Percentiles rank a stretch among this genome's conserved stretches.
phyloP scores from a whole-genome alignment of 176 grass and related monocot species.

The Oryza punctata region DNA sequence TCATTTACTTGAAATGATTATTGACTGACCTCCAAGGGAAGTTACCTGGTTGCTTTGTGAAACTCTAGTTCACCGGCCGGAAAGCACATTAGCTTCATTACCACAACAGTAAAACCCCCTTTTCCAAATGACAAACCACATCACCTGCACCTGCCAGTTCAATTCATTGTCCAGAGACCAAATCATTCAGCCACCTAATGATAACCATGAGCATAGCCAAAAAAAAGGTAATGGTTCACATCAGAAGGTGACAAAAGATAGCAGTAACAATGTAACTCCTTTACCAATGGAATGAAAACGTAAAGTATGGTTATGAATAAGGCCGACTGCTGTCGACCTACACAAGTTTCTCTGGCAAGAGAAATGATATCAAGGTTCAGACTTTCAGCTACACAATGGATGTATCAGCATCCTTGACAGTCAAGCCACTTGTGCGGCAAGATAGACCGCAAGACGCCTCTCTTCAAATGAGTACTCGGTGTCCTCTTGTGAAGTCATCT shows the following conservation, averaged over 20 bases:
- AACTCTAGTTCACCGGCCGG: neutral
- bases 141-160: neutral
- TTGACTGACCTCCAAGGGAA: neutral
- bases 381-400: constrained; percentile 14
- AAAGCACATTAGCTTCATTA: neutral
- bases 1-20: neutral
- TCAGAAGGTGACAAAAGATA: neutral
- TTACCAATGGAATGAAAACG: neutral
- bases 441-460: constrained; percentile 51
- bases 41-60: neutral
- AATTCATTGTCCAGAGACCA: neutral
- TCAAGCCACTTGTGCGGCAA: constrained; percentile 40
- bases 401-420: neutral
- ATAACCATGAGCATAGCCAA: neutral
- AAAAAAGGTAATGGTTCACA: neutral
- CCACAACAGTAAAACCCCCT: neutral
- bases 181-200: neutral
- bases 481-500: constrained; percentile 24
- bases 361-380: neutral
- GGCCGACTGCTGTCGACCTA: constrained; percentile 23
- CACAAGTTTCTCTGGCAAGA: neutral
- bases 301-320: constrained; percentile 3
- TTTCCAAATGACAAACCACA: neutral
- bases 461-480: constrained; percentile 68
- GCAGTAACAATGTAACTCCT: neutral